Percentiles rank a stretch among this genome's conserved stretches.
Evolutionary conservation across 805 yeast genomes (phyloP).

Genomic region (Yamadazyma paraphyllophila): DNA sequence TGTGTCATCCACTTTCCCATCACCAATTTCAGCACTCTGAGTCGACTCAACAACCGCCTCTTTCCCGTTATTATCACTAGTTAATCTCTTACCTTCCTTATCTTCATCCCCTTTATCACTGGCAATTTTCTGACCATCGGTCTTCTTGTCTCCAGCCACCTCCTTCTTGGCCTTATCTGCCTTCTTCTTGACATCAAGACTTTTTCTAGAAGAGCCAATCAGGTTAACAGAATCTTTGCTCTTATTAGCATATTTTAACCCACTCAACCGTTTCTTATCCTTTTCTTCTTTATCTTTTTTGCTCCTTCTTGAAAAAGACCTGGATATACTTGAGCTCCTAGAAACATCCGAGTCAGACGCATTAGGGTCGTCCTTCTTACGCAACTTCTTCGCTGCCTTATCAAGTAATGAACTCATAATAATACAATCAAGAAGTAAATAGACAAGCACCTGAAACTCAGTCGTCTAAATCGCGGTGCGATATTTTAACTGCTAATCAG

Average conservation of each 20-base stretch:
- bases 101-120: background rate
- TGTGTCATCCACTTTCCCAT: slow-evolving; percentile 1
- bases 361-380: slow-evolving; percentile 1
- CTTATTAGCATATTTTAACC: slow-evolving; percentile 10
- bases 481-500: background rate
- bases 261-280: slow-evolving; percentile 17
- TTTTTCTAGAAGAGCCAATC: slow-evolving; percentile 6
- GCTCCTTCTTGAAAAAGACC: slow-evolving; percentile 7
- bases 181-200: slow-evolving; percentile 1
- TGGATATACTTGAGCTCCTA: slow-evolving; percentile 6
- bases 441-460: background rate
- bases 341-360: slow-evolving; percentile 6
- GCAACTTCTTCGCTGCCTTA: slow-evolving; percentile 12
- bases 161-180: background rate
- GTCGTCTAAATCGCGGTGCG: background rate
- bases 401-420: slow-evolving; percentile 11
- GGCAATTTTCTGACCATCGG: background rate
- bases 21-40: background rate
- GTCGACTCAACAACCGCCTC: background rate
- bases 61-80: background rate
- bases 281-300: slow-evolving; percentile 12
- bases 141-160: background rate
- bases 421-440: background rate
- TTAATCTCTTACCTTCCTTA: background rate
- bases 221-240: slow-evolving; percentile 11